Conservation (phyloP, 768 basidiomycete species). For the Cyclocybe aegerita region DNA sequence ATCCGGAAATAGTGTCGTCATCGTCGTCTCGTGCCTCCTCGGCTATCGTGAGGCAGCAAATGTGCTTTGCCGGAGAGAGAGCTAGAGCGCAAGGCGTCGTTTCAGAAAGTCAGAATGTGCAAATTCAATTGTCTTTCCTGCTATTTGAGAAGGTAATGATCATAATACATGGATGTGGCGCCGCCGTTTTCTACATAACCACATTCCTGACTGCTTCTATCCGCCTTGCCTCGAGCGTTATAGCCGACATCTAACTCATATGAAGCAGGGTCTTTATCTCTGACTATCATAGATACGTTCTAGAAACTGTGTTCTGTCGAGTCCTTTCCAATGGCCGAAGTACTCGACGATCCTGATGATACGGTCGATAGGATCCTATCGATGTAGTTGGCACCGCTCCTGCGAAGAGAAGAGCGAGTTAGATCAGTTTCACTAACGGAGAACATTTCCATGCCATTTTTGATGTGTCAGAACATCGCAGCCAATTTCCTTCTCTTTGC, state of each 20-base stretch:
- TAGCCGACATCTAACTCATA: constrained; percentile 4
- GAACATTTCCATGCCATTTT: constrained; percentile 64
- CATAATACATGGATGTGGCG: too few relatives aligned
- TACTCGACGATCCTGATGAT: constrained; percentile 87
- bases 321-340: constrained; percentile 79
- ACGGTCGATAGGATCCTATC: constrained; percentile 83
- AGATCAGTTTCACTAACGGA: not conserved
- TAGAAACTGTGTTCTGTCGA: constrained; percentile 89
- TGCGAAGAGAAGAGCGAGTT: constrained; percentile 23
- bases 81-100: too few relatives aligned
- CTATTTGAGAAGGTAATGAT: too few relatives aligned
- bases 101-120: too few relatives aligned
- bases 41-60: too few relatives aligned
- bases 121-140: too few relatives aligned
- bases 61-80: too few relatives aligned
- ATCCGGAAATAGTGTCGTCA: too few relatives aligned
- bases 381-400: constrained; percentile 91
- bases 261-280: not conserved
- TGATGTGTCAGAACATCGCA: constrained; percentile 93
- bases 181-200: too few relatives aligned
- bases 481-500: constrained; percentile 84
- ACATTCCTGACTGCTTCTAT: not conserved
- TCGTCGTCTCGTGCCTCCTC: too few relatives aligned
- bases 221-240: not conserved
- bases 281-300: constrained; percentile 1